Evolutionary conservation across 2,329 filamentous ascomycete genomes (phyloP), one percentile per base, ranked within the genome.

Genomic region (Grosmannia clavigera): DNA sequence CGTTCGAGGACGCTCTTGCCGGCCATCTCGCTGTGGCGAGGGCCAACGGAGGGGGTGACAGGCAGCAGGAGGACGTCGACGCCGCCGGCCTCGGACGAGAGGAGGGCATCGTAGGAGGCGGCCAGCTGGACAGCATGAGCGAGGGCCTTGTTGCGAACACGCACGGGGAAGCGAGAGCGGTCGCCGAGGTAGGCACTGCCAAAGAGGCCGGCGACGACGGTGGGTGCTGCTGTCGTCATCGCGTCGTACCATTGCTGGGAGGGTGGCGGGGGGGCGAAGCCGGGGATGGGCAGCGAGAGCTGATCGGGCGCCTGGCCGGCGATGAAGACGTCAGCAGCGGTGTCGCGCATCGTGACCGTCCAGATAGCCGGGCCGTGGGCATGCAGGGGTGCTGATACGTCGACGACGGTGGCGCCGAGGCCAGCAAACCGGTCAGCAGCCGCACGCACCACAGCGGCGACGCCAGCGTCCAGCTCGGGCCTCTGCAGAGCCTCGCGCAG

Each of bases 1-100:
- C 76, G 75, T 16, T 75, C 73, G 62, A 70, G 68, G 3, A 75
- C 69, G 35, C 64, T 66, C 54, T 68, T 68, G 3, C 66, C 63
- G 7, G 66, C 65, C 12, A 35, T 40, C 22, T 68, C 67, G 7
- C 72, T 73, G 65, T 78, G 74, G 5, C 68, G 73, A 58, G 72
- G 73, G 0, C 73, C 77, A 1, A 78, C 74, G 0, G 72, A 73
- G 7, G 76, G 75, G 33, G 74, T 75, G 9, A 74, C 72, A 0
- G 78, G 78, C 60, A 76, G 75, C 51, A 81, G 64, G 11, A 81
- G 67, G 5, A 81, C 71, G 63, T 81, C 78, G n/a, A 75, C 69
- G 0, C 70, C 65, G 25, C 25, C 57, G 14, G 27, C 35, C 7
- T 31, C 29, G 2, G 16, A 14, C 29, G 68, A 66, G 9, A 80